Evolutionary conservation across 371 early-diverging fungal genomes (phyloP), one percentile per base, ranked within the genome.

Genomic region (Scutellospora calospora): DNA sequence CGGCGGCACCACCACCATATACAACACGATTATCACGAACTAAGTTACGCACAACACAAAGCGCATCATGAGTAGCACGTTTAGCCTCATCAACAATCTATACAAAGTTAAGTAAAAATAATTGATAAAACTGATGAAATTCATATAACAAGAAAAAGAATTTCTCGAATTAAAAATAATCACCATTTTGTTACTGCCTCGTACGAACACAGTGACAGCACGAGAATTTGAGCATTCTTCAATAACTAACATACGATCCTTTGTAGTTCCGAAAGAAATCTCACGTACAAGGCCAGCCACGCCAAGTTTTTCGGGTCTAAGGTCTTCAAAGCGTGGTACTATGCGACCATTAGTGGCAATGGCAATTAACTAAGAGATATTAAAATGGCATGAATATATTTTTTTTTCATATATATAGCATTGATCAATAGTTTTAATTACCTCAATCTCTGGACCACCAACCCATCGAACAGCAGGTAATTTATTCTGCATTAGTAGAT

Each of bases 401-500:
- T 59, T 78, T 65, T n/a, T 12, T 65, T 80, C 14, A 20, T 69
- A 73, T 1, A 76, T 76, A 12, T 14, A 55, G 38, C 57, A 77
- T 25, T 35, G 45, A 65, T 51, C 51, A 14, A 51, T 49, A 9
- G 20, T 45, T 60, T 18, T n/a, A 57, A 38, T 18, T 85, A 92
- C 93, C 90, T 99, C 99, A 62, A 99, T 95, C 86, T 99, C 99
- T 31, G 99, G 98, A 38, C 99, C 99, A 81, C 99, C 99, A n/a
- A 99, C 99, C 99, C 99, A 99, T 82, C 99, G 92, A 33, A 99
- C 98, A 81, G 99, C 99, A 59, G 99, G 99, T 45, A 99, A 90
- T 84, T 98, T 85, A 89, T 98, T 97, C 88, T 99, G 98, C 89
- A 99, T 88, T 77, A 99, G 89, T 86, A 99, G 88, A 85, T 99